Percentiles rank a stretch among this genome's conserved stretches.
These are phyloP conservation scores for Myxozyma mucilagina DNA, from an alignment of 805 yeast species.

Conservation along the genomic window DNA sequence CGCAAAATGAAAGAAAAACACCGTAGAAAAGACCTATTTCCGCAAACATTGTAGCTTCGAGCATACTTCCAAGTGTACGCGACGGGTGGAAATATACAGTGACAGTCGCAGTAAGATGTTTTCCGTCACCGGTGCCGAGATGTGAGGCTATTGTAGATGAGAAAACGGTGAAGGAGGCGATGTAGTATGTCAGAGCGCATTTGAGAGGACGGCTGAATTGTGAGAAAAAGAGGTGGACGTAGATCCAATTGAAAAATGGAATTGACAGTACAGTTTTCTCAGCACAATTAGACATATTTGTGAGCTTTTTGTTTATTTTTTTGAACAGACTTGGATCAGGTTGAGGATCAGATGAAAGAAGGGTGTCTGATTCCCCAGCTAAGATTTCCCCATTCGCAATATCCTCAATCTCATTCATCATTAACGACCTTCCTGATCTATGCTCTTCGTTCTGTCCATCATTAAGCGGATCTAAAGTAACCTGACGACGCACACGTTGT, in stretches of 20 bases:
- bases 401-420: slow-evolving; percentile 3
- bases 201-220: slow-evolving; percentile 44
- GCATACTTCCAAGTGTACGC: slow-evolving; percentile 76
- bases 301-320: neutral
- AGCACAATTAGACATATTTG: neutral
- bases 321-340: no score
- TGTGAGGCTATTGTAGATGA: slow-evolving; percentile 45
- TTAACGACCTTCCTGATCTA: slow-evolving; percentile 4
- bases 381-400: slow-evolving; percentile 1
- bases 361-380: slow-evolving; percentile 6
- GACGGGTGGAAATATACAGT: slow-evolving; percentile 85
- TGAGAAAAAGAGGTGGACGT: slow-evolving; percentile 10
- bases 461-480: slow-evolving; percentile 26
- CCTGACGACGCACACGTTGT: slow-evolving; percentile 26
- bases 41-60: slow-evolving; percentile 68
- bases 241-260: slow-evolving; percentile 11
- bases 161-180: slow-evolving; percentile 77
- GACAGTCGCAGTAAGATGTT: slow-evolving; percentile 81
- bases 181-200: slow-evolving; percentile 67
- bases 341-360: neutral
- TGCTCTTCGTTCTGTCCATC: neutral
- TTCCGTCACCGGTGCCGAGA: slow-evolving; percentile 68
- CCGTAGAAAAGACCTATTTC: slow-evolving; percentile 55
- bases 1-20: slow-evolving; percentile 52
- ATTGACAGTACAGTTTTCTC: slow-evolving; percentile 1